These are phyloP conservation scores for Ensete ventricosum DNA, from an alignment of 176 grass and related monocot genomes.

Conservation along the genomic window DNA sequence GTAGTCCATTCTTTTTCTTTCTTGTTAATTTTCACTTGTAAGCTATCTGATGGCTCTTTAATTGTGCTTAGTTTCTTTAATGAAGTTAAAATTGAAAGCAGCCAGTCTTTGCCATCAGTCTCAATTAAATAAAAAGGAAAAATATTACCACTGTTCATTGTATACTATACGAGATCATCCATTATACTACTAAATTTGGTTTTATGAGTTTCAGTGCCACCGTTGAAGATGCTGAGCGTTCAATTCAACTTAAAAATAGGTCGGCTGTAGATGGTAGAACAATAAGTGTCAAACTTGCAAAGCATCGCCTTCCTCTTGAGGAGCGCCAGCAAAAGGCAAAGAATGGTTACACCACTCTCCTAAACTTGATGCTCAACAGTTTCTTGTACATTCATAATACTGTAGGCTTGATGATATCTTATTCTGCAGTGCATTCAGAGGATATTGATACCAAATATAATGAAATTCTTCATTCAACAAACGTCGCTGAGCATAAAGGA, in stretches of 20 bases:
- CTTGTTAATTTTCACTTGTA: neutral
- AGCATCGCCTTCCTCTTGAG: conserved; percentile 55
- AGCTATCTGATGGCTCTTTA: neutral
- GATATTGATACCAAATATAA: conserved; percentile 40
- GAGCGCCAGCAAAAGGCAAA: conserved; percentile 54
- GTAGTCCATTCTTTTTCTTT: neutral
- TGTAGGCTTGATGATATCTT: neutral
- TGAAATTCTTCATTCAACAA: conserved; percentile 17
- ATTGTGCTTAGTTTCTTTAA: neutral
- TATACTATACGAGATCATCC: neutral
- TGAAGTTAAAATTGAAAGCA: neutral
- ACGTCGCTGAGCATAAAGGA: conserved; percentile 21
- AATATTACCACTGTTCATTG: neutral
- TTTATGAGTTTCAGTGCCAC: conserved; percentile 41
- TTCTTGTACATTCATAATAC: neutral
- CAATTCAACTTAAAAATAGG: conserved; percentile 78
- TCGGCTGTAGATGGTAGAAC: conserved; percentile 59
- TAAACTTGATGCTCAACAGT: conserved; percentile 7
- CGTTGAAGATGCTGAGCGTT: conserved; percentile 71
- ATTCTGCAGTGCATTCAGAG: conserved; percentile 28
- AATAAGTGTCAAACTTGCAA: conserved; percentile 84
- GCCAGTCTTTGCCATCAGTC: neutral
- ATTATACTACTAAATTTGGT: conserved; percentile 16
- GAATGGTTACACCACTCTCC: conserved; percentile 37
- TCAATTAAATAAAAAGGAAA: neutral